phyloP scores from a whole-genome alignment of 192 early-diverging fungal species.

The Cladochytrium replicatum region DNA sequence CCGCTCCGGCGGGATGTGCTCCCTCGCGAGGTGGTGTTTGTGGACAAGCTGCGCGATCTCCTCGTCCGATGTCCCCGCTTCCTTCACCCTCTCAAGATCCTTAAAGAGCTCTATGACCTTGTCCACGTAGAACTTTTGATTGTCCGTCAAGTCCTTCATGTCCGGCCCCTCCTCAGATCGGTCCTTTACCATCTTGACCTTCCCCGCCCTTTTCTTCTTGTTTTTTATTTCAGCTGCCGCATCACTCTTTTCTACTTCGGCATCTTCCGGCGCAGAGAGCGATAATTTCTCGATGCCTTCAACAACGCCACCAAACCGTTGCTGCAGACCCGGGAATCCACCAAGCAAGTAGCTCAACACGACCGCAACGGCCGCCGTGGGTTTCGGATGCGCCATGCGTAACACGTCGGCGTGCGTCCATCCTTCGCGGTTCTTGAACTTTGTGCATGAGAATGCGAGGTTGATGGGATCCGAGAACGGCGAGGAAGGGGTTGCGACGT shows the following conservation, averaged over 20 bases:
- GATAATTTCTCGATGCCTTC: background rate
- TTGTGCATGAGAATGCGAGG: constrained; percentile 15
- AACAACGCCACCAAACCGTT: background rate
- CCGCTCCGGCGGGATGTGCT: constrained; percentile 11
- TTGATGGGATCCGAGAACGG: background rate
- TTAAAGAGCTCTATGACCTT: background rate
- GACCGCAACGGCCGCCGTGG: constrained; percentile 2
- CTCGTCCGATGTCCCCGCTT: background rate
- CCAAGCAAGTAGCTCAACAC: background rate
- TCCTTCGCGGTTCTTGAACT: constrained; percentile 23
- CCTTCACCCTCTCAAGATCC: background rate
- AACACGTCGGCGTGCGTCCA: constrained; percentile 22
- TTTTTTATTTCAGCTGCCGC: too few relatives aligned
- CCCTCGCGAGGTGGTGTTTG: constrained; percentile 9
- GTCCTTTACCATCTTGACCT: constrained; percentile 1
- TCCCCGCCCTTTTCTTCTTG: background rate
- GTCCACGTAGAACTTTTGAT: background rate
- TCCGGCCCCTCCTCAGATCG: background rate
- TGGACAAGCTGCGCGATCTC: constrained; percentile 8
- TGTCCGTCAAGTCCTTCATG: constrained; percentile 3
- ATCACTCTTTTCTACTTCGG: too few relatives aligned
- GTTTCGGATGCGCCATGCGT: constrained; percentile 13
- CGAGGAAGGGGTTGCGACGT: too few relatives aligned
- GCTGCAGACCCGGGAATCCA: too few relatives aligned
- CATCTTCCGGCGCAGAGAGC: too few relatives aligned